Conservation (phyloP, 2,329 filamentous ascomycete species). For the Cryphonectria japonica region DNA sequence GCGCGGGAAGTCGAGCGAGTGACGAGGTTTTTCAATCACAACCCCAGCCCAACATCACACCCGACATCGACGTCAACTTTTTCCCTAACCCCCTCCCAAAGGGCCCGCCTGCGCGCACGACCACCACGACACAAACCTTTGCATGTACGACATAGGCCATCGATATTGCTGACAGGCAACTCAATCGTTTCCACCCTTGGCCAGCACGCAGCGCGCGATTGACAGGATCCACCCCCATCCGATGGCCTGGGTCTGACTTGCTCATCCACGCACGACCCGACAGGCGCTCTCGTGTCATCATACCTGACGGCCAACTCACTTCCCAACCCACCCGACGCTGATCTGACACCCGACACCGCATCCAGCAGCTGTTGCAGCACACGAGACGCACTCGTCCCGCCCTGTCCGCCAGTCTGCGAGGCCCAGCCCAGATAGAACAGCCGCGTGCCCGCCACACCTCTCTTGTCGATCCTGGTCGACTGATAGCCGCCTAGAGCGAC, state of each 20-base stretch:
- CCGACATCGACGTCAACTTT: constrained; percentile 2
- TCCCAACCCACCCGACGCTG: not conserved
- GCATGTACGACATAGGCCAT: not conserved
- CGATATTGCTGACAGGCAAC: not conserved
- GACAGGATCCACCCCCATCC: not conserved
- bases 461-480: constrained; percentile 12
- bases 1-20: constrained; percentile 6
- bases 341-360: not conserved
- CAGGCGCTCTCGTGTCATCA: constrained; percentile 7
- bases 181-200: not conserved
- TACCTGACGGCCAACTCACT: not conserved
- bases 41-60: constrained; percentile 5
- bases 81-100: not conserved
- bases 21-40: constrained; percentile 11
- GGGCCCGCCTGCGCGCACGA: not conserved
- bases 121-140: not conserved
- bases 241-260: constrained; percentile 3
- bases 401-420: not conserved
- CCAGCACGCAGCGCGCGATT: constrained; percentile 5
- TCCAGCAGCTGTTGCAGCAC: not conserved
- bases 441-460: constrained; percentile 9
- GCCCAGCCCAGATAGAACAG: not conserved
- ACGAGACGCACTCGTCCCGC: not conserved
- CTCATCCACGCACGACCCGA: constrained; percentile 3
- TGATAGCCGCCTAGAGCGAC: constrained; percentile 19